Conservation (phyloP, 192 early-diverging fungal genomes). For the Gryganskiella cystojenkinii region DNA sequence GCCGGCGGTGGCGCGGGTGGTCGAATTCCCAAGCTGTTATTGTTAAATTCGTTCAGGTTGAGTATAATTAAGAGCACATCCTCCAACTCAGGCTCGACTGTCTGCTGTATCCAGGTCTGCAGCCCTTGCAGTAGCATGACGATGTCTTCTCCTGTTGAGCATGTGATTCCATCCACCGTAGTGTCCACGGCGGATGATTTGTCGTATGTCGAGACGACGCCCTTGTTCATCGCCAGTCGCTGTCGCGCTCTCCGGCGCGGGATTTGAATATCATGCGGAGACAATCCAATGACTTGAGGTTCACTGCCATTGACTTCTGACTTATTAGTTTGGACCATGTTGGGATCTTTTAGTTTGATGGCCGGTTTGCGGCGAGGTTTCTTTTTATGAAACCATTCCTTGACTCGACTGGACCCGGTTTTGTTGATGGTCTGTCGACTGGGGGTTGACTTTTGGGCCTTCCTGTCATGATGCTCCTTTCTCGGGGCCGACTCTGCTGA, state of each 20-base stretch:
- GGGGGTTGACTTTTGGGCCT: background rate
- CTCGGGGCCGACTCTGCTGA: background rate
- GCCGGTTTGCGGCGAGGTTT: constrained; percentile 11
- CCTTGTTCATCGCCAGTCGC: constrained; percentile 24
- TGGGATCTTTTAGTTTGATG: constrained; percentile 13
- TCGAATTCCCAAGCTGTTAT: constrained; percentile 20
- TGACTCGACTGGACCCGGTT: background rate
- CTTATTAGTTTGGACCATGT: too few species aligned
- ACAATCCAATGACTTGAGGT: too few species aligned
- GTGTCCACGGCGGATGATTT: constrained; percentile 4
- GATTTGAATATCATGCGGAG: background rate
- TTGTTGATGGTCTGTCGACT: background rate
- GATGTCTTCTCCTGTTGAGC: constrained; percentile 38
- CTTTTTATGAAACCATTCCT: constrained; percentile 25
- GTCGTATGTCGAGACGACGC: constrained; percentile 28
- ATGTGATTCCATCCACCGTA: constrained; percentile 44
- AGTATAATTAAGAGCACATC: constrained; percentile 33
- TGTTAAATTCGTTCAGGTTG: constrained; percentile 40
- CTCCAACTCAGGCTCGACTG: constrained; percentile 11
- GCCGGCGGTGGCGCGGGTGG: background rate
- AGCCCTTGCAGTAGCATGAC: constrained; percentile 23
- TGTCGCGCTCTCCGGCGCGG: background rate
- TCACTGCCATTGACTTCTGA: background rate
- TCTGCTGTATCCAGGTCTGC: constrained; percentile 18
- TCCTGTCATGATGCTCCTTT: background rate